Evolutionary conservation across 2,329 filamentous ascomycete species (phyloP), one percentile per base, ranked within the genome.

Genomic region (Fusarium sp.): DNA sequence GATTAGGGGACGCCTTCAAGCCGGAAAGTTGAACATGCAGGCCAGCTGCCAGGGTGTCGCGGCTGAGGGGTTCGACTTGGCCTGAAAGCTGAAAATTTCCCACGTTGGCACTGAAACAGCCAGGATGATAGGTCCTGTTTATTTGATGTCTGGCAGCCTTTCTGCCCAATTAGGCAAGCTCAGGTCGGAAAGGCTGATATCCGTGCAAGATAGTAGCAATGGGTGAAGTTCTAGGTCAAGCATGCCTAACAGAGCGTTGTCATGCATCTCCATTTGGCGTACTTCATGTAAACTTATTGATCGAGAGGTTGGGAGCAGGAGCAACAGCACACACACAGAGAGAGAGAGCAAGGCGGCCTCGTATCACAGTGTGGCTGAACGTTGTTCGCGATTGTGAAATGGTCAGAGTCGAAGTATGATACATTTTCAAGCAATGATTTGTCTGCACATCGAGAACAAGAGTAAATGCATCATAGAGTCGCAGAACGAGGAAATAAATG

Each of bases 81-180:
- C 41, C 37, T 50, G 32, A 15, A 44, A 37, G 43, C 28, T 30
- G 28, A 30, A 30, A 30, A 10, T 26, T 41, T 47, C 40, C 39
- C 57, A 50, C 40, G 8, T 33, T 43, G 37, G 39, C 17, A 45
- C 17, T 22, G 8, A 48, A 45, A 54, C 8, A 26, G 22, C 32
- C 13, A 45, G 59, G 22, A 49, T 40, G 48, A 67, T 60, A 51
- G 52, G 58, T 30, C 15, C 33, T 43, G 51, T 43, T 58, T 24
- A 20, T 39, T 54, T 22, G 22, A 54, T 43, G 44, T 20, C 40
- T 43, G 39, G 48, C 32, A 54, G 39, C 37, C 33, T 30, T 28
- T 40, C 39, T 56, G 43, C 59, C 59, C 30, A 61, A 56, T 20
- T 33, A 40, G 65, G 65, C 44, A 61, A 61, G 54, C 37, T 35